Conservation (phyloP, 192 early-diverging fungal species). For the Funneliformis mosseae region DNA sequence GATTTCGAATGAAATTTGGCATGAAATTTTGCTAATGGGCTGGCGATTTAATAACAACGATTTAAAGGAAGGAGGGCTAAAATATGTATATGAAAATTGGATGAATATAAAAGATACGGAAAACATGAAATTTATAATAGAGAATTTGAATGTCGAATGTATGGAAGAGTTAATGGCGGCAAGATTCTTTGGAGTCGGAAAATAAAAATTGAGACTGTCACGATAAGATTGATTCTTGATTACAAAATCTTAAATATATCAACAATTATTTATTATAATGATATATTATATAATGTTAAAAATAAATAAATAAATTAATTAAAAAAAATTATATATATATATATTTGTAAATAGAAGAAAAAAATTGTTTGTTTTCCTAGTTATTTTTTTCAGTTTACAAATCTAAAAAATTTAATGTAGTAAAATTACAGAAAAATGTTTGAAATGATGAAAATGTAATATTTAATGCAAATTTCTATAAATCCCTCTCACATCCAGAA, state of each 20-base stretch:
- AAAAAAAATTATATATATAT: too few relatives aligned
- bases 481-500: not conserved
- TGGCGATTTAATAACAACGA: not conserved
- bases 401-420: not conserved
- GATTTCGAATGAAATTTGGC: not conserved
- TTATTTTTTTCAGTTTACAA: not conserved
- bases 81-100: not conserved
- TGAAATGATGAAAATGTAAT: not conserved
- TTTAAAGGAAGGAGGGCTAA: not conserved
- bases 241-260: too few relatives aligned
- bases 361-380: not conserved
- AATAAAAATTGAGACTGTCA: too few relatives aligned
- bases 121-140: not conserved
- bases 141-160: not conserved
- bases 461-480: not conserved
- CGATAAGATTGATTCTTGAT: too few relatives aligned
- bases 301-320: too few relatives aligned
- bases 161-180: not conserved
- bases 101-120: not conserved
- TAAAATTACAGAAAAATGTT: not conserved
- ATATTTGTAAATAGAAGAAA: too few relatives aligned
- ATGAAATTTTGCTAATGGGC: not conserved
- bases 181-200: not conserved
- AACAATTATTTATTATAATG: too few relatives aligned
- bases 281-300: too few relatives aligned